Base-by-base conservation (phyloP, 805 yeast species). In the Groenewaldozyma tartarivorans region DNA sequence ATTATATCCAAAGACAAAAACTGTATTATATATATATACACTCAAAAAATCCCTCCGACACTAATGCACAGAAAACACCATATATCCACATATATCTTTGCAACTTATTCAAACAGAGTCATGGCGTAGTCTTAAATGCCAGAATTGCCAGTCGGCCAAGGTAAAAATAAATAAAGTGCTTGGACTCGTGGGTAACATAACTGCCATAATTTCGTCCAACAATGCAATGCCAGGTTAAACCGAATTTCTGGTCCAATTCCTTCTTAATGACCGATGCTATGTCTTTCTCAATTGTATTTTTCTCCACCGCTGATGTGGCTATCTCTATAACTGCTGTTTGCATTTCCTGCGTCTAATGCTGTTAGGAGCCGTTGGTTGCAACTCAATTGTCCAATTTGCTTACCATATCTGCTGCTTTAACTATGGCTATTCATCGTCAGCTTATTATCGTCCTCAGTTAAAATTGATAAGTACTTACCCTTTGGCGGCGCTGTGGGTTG, bases 171-270 rank as follows among this genome's bases (percentile, higher is more conserved):
- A 72, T 64, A 54, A 77, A 76, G 51, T 64, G 72, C 34, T 75
- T 74, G 44, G 62, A 53, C 43, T 61, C 66, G 48, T 76, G 81
- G 29, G 81, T 74, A 19, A 76, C 81, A 51, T 70, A 74, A 36
- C 75, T 67, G 11, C 82, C 82, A 54, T 76, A 76, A 40, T 74
- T 69, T 48, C 65, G 61, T 18, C 82, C 82, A 22, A 74, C 81
- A 38, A 76, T 67, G 22, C 75, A 76, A 54, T 76, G 81, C 82
- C 82, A 76, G 5, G 79, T 66, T 20, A 74, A 68, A 1, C 79
- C 78, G 49, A 66, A 74, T 35, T 66, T 56, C 26, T 66, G 63
- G 50, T 76, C 82, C 53, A 76, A 62, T 45, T 71, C 79, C 51
- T 74, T 74, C 56, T 77, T 76, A 38, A 76, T 62, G 43, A 57